A percentile compares a stretch with the other conserved stretches of the same genome.
These are phyloP conservation scores for Quercus tomentella DNA, from an alignment of 331 rosid species.

Conservation along the genomic window DNA sequence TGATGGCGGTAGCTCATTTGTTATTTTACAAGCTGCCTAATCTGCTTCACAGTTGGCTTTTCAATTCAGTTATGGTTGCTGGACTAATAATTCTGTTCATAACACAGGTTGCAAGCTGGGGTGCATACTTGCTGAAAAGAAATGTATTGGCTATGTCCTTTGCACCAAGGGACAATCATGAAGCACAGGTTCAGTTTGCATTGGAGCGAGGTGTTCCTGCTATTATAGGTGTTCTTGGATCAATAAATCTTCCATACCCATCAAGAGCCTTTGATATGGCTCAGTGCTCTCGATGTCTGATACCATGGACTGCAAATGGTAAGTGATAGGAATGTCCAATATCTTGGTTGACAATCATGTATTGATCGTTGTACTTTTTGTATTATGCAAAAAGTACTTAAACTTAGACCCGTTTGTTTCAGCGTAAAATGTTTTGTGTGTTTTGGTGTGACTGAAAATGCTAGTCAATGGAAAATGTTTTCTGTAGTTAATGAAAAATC, in stretches of 20 bases:
- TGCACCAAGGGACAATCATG: conserved; percentile 96
- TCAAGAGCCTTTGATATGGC: conserved; percentile 96
- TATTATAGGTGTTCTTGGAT: conserved; percentile 86
- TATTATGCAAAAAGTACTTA: neutral
- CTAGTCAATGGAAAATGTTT: no score
- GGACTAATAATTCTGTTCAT: conserved; percentile 26
- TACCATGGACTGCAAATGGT: conserved; percentile 91
- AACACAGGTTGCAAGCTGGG: conserved; percentile 97
- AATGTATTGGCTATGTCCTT: conserved; percentile 89
- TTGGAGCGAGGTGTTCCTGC: conserved; percentile 97
- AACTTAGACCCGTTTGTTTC: neutral
- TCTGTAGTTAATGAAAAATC: no score
- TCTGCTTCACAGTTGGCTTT: conserved; percentile 7
- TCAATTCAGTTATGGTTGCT: conserved; percentile 16
- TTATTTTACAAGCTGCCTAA: conserved; percentile 8
- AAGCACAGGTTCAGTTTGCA: conserved; percentile 99
- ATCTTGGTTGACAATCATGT: conserved; percentile 3
- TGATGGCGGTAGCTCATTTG: neutral
- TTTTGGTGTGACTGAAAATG: no score
- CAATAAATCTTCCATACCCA: conserved; percentile 85
- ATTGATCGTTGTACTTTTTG: conserved; percentile 15
- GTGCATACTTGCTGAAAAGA: conserved; percentile 90
- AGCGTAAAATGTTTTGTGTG: neutral
- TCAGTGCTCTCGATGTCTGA: conserved; percentile 95
- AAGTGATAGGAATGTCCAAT: conserved; percentile 27